Evolutionary conservation across 805 yeast genomes (phyloP), one percentile per base, ranked within the genome.

Genomic region (Debaryomyces maramus): DNA sequence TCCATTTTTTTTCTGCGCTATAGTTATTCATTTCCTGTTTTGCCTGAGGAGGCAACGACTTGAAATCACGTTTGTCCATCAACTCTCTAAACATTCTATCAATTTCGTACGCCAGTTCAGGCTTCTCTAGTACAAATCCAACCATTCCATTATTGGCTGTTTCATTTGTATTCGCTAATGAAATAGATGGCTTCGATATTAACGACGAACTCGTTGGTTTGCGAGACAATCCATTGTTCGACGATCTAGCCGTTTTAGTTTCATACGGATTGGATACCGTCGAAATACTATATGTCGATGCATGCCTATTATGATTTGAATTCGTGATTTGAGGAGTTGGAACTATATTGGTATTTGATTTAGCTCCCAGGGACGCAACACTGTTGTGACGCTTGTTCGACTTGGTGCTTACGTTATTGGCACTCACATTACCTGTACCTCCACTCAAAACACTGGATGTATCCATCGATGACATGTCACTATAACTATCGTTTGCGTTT

Each of bases 1-100:
- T 81, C 96, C 97, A 89, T 63, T 91, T 91, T 52, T 88, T 87
- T 35, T 84, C 87, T 0, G 78, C 67, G 31, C 85, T 77, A 56
- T 85, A 89, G 50, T 75, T 77, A 53, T 79, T 72, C 85, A 91
- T 81, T 55, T 87, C 93, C 40, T 71, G 75, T 48, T 82, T 81
- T 3, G 93, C 96, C 37, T 77, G 78, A 18, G 78, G 78, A 0
- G 96, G 87, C 22, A 85, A 65, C 26, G 75, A 70, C 36, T 70
- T 79, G 62, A 88, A 85, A 58, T 90, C 95, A 53, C 97, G 78
- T 51, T 81, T 80, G 38, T 78, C 82, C 91, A 90, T 85, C 45
- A 90, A 76, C 43, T 84, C 89, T 39, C 79, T 74, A 57, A 88
- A 89, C 78, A 85, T 69, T 41, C 73, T 68, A 51, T 88, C 91